Evolutionary conservation across 148 eudicot species (phyloP).

Genomic region (Heliosperma pusillum): DNA sequence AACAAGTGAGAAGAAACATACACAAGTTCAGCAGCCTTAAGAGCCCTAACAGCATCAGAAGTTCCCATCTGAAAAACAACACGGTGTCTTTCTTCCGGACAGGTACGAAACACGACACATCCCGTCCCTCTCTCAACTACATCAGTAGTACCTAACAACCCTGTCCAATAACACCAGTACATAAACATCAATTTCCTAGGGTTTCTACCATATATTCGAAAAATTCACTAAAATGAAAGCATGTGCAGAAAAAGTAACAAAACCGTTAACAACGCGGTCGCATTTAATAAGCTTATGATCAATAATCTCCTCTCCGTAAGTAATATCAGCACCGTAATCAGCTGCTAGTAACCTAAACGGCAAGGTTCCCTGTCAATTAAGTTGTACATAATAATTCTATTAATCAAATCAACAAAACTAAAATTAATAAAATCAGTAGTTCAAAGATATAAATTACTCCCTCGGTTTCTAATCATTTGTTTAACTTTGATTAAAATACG

Average conservation of each 20-base stretch:
- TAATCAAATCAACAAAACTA: not conserved
- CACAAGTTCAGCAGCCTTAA: slow-evolving; percentile 75
- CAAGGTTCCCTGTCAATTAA: slow-evolving; percentile 57
- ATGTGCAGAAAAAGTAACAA: too few relatives aligned
- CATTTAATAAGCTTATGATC: slow-evolving; percentile 86
- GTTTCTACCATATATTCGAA: not conserved
- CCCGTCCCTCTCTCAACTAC: slow-evolving; percentile 72
- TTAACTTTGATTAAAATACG: not conserved
- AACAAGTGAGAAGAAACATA: slow-evolving; percentile 31
- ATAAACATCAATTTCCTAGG: slow-evolving; percentile 5
- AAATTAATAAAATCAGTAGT: not conserved
- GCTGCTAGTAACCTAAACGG: slow-evolving; percentile 76
- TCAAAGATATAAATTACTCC: too few relatives aligned
- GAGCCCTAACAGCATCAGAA: slow-evolving; percentile 75
- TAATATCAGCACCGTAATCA: slow-evolving; percentile 78
- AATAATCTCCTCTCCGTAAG: slow-evolving; percentile 86
- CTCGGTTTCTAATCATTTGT: too few relatives aligned
- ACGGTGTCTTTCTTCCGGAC: slow-evolving; percentile 56
- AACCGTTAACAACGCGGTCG: slow-evolving; percentile 65
- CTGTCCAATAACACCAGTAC: slow-evolving; percentile 28
- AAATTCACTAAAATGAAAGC: not conserved
- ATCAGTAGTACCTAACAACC: slow-evolving; percentile 58
- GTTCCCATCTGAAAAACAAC: slow-evolving; percentile 89
- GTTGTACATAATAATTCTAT: not conserved
- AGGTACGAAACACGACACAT: slow-evolving; percentile 70